Conservation (phyloP, 2,329 filamentous ascomycete genomes). For the Blastomyces percursus region DNA sequence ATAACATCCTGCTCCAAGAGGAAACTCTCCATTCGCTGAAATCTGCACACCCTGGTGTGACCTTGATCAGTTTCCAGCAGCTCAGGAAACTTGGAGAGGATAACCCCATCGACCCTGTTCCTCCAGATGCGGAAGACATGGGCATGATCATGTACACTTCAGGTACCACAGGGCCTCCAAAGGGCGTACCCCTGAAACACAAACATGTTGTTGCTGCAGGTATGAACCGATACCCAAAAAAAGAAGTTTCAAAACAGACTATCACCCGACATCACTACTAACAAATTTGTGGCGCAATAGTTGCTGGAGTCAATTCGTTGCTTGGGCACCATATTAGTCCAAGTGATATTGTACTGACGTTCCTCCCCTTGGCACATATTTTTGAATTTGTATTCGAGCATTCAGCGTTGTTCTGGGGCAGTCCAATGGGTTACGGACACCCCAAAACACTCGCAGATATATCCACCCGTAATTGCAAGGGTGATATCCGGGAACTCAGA, state of each 20-base stretch:
- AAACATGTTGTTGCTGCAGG: conserved; percentile 65
- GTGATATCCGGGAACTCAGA: conserved; percentile 82
- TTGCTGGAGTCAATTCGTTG: conserved; percentile 68
- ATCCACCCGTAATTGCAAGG: conserved; percentile 77
- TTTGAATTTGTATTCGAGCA: conserved; percentile 95
- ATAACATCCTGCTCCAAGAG: conserved; percentile 37
- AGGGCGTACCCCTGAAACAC: conserved; percentile 72
- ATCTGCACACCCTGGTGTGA: conserved; percentile 35
- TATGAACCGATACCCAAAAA: conserved; percentile 33
- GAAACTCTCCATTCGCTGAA: conserved; percentile 41
- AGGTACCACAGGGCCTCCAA: conserved; percentile 72
- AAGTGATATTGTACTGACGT: conserved; percentile 71
- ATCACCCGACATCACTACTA: background rate
- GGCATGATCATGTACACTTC: conserved; percentile 70
- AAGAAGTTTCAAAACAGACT: background rate
- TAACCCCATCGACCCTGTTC: conserved; percentile 60
- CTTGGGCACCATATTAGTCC: conserved; percentile 68
- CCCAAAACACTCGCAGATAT: conserved; percentile 75
- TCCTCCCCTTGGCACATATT: conserved; percentile 89
- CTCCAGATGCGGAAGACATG: conserved; percentile 60
- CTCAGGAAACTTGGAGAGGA: conserved; percentile 47
- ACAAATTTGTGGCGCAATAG: conserved; percentile 26
- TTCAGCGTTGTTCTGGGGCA: conserved; percentile 74
- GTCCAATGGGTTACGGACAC: conserved; percentile 77
- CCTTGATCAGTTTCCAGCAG: conserved; percentile 42